These are phyloP conservation scores for Aechmea fasciata DNA, from an alignment of 176 grass and related monocot species.

Conservation along the genomic window DNA sequence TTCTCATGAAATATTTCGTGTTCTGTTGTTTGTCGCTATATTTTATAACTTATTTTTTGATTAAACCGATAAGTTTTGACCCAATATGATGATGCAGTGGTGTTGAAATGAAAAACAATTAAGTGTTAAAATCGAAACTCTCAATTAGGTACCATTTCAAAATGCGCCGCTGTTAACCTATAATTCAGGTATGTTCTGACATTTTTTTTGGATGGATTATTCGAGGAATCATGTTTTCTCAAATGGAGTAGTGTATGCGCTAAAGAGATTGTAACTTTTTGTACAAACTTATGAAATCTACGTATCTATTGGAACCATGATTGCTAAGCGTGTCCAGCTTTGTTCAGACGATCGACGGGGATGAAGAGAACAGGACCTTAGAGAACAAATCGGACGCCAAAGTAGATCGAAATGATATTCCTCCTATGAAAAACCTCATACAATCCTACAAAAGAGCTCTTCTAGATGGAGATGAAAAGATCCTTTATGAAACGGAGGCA, in stretches of 20 bases:
- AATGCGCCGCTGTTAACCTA: too few species aligned
- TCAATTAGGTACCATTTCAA: neutral
- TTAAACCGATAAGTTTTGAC: too few species aligned
- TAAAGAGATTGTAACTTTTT: neutral
- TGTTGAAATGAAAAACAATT: too few species aligned
- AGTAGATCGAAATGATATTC: constrained; percentile 40
- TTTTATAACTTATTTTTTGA: neutral
- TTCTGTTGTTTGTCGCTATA: neutral
- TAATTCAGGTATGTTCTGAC: too few species aligned
- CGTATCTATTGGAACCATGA: neutral
- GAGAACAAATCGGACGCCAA: neutral
- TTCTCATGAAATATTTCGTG: too few species aligned
- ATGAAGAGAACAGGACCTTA: constrained; percentile 12
- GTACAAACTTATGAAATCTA: neutral
- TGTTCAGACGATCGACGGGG: constrained; percentile 23
- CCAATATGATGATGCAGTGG: too few species aligned
- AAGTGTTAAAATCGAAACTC: too few species aligned
- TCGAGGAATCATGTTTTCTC: neutral
- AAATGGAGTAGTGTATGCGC: neutral
- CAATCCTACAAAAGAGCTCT: constrained; percentile 67
- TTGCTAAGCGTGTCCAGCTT: constrained; percentile 16
- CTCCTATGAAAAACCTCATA: constrained; percentile 60
- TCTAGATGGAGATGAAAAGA: constrained; percentile 52
- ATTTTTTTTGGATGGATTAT: too few species aligned
- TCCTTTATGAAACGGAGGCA: constrained; percentile 47